phyloP scores from a whole-genome alignment of 106 monocot genomes.

The Phalaenopsis equestris region DNA sequence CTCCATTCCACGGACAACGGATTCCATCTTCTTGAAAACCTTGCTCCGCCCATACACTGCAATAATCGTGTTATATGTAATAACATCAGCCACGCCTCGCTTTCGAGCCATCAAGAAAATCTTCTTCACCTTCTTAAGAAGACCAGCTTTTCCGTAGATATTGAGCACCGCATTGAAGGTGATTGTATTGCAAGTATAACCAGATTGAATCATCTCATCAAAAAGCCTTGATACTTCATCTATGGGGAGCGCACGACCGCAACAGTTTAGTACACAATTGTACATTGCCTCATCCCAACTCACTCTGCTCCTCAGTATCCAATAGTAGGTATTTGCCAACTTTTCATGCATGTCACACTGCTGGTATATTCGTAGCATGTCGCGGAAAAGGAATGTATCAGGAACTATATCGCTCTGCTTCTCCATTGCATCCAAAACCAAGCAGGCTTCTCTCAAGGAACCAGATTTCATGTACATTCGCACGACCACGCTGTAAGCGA shows the following conservation, averaged over 20 bases:
- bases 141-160: slow-evolving; percentile 71
- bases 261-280: slow-evolving; percentile 90
- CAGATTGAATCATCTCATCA: slow-evolving; percentile 64
- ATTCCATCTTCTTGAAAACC: slow-evolving; percentile 60
- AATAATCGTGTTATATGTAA: slow-evolving; percentile 91
- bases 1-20: slow-evolving; percentile 50
- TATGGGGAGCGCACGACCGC: slow-evolving; percentile 71
- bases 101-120: slow-evolving; percentile 68
- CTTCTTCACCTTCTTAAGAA: slow-evolving; percentile 62
- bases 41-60: slow-evolving; percentile 53
- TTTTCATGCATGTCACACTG: slow-evolving; percentile 56
- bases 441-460: slow-evolving; percentile 56
- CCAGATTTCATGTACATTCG: slow-evolving; percentile 85
- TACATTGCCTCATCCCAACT: slow-evolving; percentile 82
- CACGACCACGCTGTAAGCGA: slow-evolving; percentile 78
- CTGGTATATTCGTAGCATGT: slow-evolving; percentile 94
- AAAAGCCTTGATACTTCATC: slow-evolving; percentile 88
- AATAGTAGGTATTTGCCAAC: slow-evolving; percentile 58
- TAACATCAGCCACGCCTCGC: slow-evolving; percentile 57
- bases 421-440: slow-evolving; percentile 67
- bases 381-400: slow-evolving; percentile 69
- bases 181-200: slow-evolving; percentile 49
- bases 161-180: slow-evolving; percentile 86
- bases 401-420: slow-evolving; percentile 62
- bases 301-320: slow-evolving; percentile 45